Evolutionary conservation across 495 filamentous ascomycete genomes (phyloP).

Genomic region (Parathielavia appendiculata): DNA sequence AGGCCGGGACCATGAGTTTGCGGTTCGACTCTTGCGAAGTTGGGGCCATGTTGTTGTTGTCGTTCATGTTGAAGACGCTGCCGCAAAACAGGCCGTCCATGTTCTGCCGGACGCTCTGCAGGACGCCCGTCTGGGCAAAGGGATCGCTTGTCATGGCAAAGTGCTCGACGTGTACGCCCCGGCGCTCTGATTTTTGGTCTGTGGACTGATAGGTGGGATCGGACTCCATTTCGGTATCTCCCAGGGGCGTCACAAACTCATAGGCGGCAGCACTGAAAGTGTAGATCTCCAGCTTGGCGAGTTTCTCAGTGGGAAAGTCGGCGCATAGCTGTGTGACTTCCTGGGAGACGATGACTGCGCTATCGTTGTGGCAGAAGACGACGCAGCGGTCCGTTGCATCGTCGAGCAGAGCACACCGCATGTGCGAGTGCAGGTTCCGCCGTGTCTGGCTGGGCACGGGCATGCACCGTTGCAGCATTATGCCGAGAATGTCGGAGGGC

Average conservation of each 20-base stretch:
- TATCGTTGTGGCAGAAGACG: conserved; percentile 35
- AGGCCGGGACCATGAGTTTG: neutral
- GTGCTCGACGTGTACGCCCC: conserved; percentile 33
- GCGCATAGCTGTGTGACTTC: conserved; percentile 35
- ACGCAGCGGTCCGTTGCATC: conserved; percentile 33
- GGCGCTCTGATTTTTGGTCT: conserved; percentile 5
- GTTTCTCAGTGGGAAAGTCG: conserved; percentile 33
- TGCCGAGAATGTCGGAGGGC: conserved; percentile 28
- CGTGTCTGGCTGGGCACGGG: conserved; percentile 24
- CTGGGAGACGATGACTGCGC: conserved; percentile 32
- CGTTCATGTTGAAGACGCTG: conserved; percentile 34
- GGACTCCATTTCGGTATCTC: conserved; percentile 16
- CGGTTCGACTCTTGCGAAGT: neutral
- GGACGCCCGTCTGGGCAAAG: conserved; percentile 34
- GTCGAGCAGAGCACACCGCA: conserved; percentile 34
- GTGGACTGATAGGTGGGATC: conserved; percentile 11
- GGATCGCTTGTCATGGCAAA: conserved; percentile 36
- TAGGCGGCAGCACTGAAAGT: conserved; percentile 40
- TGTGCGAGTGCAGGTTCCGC: conserved; percentile 29
- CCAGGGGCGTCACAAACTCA: conserved; percentile 37
- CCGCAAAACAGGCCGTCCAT: conserved; percentile 35
- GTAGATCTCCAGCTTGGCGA: conserved; percentile 42
- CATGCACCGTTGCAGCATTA: conserved; percentile 32
- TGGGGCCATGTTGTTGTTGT: neutral
- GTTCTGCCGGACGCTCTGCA: conserved; percentile 31